These are phyloP conservation scores for Simplicillium sp. DNA, from an alignment of 2,329 filamentous ascomycete genomes.

Conservation along the genomic window DNA sequence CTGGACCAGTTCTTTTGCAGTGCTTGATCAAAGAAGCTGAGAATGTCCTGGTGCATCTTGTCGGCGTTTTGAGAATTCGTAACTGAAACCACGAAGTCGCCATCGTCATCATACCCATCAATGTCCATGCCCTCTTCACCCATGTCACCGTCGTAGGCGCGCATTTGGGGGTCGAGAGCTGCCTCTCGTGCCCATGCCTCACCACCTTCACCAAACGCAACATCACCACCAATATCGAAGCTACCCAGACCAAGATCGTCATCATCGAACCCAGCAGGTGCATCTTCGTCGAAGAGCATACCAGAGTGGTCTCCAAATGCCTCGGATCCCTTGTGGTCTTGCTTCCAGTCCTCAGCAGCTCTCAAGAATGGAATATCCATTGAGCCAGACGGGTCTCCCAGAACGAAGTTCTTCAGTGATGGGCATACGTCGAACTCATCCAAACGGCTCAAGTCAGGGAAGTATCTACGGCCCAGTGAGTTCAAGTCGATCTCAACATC, in stretches of 20 bases:
- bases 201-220: slow-evolving; percentile 89
- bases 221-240: slow-evolving; percentile 61
- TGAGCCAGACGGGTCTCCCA: slow-evolving; percentile 76
- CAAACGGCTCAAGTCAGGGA: slow-evolving; percentile 67
- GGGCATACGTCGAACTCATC: slow-evolving; percentile 90
- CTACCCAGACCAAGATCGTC: slow-evolving; percentile 66
- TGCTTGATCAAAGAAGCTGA: slow-evolving; percentile 97
- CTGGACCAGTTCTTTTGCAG: slow-evolving; percentile 96
- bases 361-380: slow-evolving; percentile 89
- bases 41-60: slow-evolving; percentile 77
- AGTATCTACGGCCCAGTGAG: slow-evolving; percentile 69
- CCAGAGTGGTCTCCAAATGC: slow-evolving; percentile 60
- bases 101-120: slow-evolving; percentile 41
- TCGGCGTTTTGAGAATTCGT: slow-evolving; percentile 56
- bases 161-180: slow-evolving; percentile 76
- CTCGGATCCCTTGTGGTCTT: slow-evolving; percentile 54
- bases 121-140: slow-evolving; percentile 42
- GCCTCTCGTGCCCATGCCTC: slow-evolving; percentile 93
- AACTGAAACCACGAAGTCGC: slow-evolving; percentile 73
- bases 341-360: slow-evolving; percentile 75
- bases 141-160: slow-evolving; percentile 59
- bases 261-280: slow-evolving; percentile 61
- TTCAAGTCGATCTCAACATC: slow-evolving; percentile 69
- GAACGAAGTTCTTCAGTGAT: slow-evolving; percentile 85
- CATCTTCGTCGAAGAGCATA: slow-evolving; percentile 79